Percentiles rank a stretch among this genome's conserved stretches.
These are phyloP conservation scores for Picochlorum costavermella DNA, from an alignment of 139 green algal species.

Conservation along the genomic window DNA sequence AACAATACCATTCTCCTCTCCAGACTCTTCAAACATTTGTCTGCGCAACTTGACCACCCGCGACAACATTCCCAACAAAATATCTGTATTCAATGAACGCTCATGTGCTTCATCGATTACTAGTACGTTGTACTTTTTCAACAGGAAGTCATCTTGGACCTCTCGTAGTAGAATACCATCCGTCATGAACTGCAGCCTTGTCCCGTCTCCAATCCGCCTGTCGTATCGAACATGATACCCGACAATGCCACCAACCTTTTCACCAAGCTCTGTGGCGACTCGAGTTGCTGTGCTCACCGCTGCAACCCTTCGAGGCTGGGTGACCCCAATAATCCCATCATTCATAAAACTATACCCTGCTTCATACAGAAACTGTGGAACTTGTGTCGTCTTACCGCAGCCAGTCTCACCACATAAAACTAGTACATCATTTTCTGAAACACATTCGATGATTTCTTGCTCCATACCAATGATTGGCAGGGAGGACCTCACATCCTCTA, in stretches of 20 bases:
- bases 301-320: conserved; percentile 85
- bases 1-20: conserved; percentile 21
- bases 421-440: conserved; percentile 61
- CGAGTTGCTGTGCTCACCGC: conserved; percentile 68
- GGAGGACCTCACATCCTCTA: conserved; percentile 15
- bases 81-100: conserved; percentile 80
- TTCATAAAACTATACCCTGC: conserved; percentile 68
- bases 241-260: conserved; percentile 59
- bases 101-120: conserved; percentile 93
- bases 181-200: conserved; percentile 89
- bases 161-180: conserved; percentile 88
- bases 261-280: conserved; percentile 74
- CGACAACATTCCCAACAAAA: conserved; percentile 86
- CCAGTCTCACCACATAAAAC: conserved; percentile 86
- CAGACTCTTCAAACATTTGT: conserved; percentile 33
- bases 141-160: conserved; percentile 72
- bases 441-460: conserved; percentile 85
- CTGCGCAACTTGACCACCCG: conserved; percentile 74
- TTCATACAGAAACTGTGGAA: conserved; percentile 93
- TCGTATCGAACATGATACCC: conserved; percentile 93
- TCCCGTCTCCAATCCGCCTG: conserved; percentile 37
- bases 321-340: conserved; percentile 51
- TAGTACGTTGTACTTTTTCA: conserved; percentile 49
- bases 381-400: conserved; percentile 91
- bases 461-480: conserved; percentile 86